These are phyloP conservation scores for Sedum album DNA, from an alignment of 164 flowering plant species.

Conservation along the genomic window DNA sequence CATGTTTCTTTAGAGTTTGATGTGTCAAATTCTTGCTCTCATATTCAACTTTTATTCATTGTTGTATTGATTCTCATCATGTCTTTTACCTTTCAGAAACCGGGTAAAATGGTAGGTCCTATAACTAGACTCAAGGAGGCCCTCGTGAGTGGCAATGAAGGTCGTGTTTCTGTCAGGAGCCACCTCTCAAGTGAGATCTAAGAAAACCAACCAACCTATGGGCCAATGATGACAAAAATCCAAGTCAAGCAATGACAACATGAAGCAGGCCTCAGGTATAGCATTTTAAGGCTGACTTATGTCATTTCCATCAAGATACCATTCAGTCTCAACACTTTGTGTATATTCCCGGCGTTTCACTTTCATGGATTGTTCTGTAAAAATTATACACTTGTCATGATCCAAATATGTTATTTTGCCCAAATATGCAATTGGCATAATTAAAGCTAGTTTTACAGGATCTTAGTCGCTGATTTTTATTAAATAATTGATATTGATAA, in stretches of 20 bases:
- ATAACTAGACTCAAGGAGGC: slow-evolving; percentile 63
- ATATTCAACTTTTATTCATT: neutral
- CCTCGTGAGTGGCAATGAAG: slow-evolving; percentile 51
- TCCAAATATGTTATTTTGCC: no score
- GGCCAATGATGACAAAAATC: slow-evolving; percentile 24
- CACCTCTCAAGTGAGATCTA: slow-evolving; percentile 37
- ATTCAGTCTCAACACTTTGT: neutral
- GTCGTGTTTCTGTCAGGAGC: slow-evolving; percentile 34
- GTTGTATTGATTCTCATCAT: no score
- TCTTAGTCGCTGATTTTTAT: no score
- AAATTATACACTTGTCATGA: neutral
- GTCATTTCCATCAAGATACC: neutral
- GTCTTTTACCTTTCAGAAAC: slow-evolving; percentile 30
- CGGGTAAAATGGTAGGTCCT: slow-evolving; percentile 50
- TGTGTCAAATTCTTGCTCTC: no score
- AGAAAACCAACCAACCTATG: slow-evolving; percentile 10
- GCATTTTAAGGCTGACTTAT: neutral
- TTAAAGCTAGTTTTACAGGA: no score
- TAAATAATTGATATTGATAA: no score
- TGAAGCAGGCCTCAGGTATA: neutral
- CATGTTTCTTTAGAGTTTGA: neutral
- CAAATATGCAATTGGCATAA: no score
- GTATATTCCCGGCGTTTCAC: neutral
- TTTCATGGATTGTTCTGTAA: neutral
- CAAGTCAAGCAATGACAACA: neutral